A percentile compares a stretch with the other conserved stretches of the same genome.
Evolutionary conservation across 345 rosid genomes (phyloP).

Genomic region (Populus nigra): DNA sequence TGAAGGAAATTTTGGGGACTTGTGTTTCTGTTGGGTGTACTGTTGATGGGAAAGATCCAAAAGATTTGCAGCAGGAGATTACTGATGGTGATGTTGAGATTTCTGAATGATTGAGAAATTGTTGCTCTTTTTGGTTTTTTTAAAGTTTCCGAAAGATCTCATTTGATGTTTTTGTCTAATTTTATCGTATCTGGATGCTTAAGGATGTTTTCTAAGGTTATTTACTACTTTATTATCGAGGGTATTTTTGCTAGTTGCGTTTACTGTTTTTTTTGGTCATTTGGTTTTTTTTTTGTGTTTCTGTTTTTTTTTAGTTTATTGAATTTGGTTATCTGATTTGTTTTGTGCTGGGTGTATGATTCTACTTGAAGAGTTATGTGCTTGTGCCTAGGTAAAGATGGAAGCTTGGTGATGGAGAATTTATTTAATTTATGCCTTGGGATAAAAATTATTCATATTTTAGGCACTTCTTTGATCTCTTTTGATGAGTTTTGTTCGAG

Average conservation of each 20-base stretch:
- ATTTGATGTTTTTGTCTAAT: not conserved
- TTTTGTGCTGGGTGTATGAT: not conserved
- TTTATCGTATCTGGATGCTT: not conserved
- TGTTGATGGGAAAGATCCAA: conserved; percentile 25
- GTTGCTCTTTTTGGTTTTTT: not conserved
- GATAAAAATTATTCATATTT: not conserved
- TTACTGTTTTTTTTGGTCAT: too few relatives aligned
- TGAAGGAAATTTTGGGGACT: conserved; percentile 30
- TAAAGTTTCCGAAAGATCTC: not conserved
- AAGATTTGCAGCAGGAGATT: conserved; percentile 27
- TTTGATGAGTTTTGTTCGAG: not conserved
- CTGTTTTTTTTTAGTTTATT: not conserved
- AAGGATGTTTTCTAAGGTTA: too few relatives aligned
- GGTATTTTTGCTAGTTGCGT: not conserved
- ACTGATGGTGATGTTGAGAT: conserved; percentile 18
- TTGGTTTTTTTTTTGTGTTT: not conserved
- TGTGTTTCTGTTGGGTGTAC: conserved; percentile 29
- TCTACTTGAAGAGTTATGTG: not conserved
- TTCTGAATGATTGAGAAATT: conserved; percentile 12
- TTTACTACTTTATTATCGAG: not conserved
- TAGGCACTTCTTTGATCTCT: not conserved
- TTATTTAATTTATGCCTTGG: not conserved
- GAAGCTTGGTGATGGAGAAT: not conserved
- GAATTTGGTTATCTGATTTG: not conserved
- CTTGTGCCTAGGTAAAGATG: not conserved